These are phyloP conservation scores for Gossypium schwendimanii DNA, from an alignment of 441 rosid species.

Conservation along the genomic window DNA sequence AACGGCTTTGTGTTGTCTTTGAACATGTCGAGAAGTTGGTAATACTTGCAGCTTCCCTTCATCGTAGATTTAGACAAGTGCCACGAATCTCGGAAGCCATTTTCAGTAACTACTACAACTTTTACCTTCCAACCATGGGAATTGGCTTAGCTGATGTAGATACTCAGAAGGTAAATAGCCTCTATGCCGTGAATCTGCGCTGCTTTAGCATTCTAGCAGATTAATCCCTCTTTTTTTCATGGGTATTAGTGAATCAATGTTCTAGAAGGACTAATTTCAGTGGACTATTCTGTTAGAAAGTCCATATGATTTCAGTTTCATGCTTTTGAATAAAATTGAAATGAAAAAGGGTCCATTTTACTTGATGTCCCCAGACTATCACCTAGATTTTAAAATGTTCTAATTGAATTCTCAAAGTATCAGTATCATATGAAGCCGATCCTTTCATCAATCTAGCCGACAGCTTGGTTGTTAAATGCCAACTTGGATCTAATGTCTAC, in stretches of 20 bases:
- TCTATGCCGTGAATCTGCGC: not conserved
- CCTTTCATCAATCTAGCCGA: too few species aligned
- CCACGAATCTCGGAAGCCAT: constrained; percentile 61
- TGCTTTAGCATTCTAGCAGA: not conserved
- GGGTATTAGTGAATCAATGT: not conserved
- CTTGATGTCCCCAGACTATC: too few species aligned
- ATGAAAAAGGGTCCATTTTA: not conserved
- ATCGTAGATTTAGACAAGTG: constrained; percentile 66
- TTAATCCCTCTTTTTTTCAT: not conserved
- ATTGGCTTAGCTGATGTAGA: constrained; percentile 33
- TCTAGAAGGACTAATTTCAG: not conserved
- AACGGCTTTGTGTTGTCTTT: constrained; percentile 55
- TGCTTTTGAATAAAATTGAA: not conserved
- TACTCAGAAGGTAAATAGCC: constrained; percentile 41
- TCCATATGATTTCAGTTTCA: not conserved
- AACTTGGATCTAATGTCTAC: too few species aligned
- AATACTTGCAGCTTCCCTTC: constrained; percentile 84
- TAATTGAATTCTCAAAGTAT: too few species aligned
- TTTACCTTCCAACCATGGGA: constrained; percentile 64
- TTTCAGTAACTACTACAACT: constrained; percentile 59
- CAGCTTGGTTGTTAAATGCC: too few species aligned
- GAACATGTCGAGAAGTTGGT: constrained; percentile 78
- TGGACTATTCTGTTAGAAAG: not conserved
- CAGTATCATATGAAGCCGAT: too few species aligned
- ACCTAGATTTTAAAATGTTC: too few species aligned